phyloP scores from a whole-genome alignment of 140 eudicot species.

The Erigeron philadelphicus region DNA sequence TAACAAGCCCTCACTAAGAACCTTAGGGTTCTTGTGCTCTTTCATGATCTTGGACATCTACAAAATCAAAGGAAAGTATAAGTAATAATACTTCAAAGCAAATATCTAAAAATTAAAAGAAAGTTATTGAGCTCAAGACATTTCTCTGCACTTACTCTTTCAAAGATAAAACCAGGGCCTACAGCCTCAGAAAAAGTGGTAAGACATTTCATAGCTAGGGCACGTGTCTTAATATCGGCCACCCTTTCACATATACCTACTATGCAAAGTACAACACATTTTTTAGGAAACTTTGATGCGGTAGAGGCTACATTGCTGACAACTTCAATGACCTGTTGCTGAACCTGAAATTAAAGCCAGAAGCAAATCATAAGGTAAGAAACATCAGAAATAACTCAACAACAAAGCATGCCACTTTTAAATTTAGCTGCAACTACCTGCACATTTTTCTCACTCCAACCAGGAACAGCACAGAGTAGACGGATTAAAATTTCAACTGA shows the following conservation, averaged over 20 bases:
- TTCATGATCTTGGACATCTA: slow-evolving; percentile 93
- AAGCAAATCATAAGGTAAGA: no score
- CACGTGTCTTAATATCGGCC: slow-evolving; percentile 96
- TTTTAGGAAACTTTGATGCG: slow-evolving; percentile 80
- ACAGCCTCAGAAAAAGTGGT: slow-evolving; percentile 90
- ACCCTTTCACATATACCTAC: slow-evolving; percentile 89
- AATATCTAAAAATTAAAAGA: background rate
- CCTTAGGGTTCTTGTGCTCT: slow-evolving; percentile 99
- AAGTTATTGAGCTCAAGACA: slow-evolving; percentile 7
- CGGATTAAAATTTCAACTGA: slow-evolving; percentile 87
- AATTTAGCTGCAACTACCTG: slow-evolving; percentile 29
- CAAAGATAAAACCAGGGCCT: slow-evolving; percentile 93
- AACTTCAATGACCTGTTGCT: slow-evolving; percentile 93
- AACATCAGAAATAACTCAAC: no score
- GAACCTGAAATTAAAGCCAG: slow-evolving; percentile 32
- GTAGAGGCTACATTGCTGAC: slow-evolving; percentile 71
- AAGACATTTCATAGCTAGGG: slow-evolving; percentile 88
- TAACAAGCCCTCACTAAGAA: slow-evolving; percentile 88
- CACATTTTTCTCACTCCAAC: slow-evolving; percentile 99
- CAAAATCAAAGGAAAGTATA: slow-evolving; percentile 7
- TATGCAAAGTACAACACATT: slow-evolving; percentile 93
- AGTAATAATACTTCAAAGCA: slow-evolving; percentile 5
- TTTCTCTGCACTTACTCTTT: slow-evolving; percentile 55
- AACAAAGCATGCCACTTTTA: no score
- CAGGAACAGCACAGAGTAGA: slow-evolving; percentile 85